Percentiles rank a stretch among this genome's conserved stretches.
These are phyloP conservation scores for Canavalia gladiata DNA, from an alignment of 306 rosid genomes.

Conservation along the genomic window DNA sequence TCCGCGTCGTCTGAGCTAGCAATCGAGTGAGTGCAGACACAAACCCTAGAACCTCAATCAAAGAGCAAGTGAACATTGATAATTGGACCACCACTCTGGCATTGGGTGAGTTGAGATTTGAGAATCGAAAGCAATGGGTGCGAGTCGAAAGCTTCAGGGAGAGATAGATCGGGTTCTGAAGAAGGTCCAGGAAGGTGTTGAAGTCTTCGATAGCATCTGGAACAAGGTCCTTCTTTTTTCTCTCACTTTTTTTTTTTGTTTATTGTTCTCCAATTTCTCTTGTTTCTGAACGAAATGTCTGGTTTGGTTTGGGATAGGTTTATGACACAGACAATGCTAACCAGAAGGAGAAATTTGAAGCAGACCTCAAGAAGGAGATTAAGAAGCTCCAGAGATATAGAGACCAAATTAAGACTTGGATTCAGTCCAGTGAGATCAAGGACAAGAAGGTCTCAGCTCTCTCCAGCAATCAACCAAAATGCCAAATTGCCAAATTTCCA, in stretches of 20 bases:
- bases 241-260: neutral
- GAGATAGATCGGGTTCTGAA: conserved; percentile 98
- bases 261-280: neutral
- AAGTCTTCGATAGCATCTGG: conserved; percentile 96
- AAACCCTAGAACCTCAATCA: conserved; percentile 44
- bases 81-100: neutral
- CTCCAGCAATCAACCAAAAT: conserved; percentile 18
- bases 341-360: conserved; percentile 98
- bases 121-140: conserved; percentile 69
- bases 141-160: conserved; percentile 99
- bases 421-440: conserved; percentile 97
- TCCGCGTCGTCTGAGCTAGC: conserved; percentile 45
- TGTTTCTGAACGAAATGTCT: conserved; percentile 17
- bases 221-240: conserved; percentile 70
- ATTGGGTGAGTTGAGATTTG: conserved; percentile 36
- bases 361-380: conserved; percentile 98
- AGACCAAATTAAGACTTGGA: conserved; percentile 97
- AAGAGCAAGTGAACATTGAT: neutral
- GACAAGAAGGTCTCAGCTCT: conserved; percentile 77
- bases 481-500: neutral
- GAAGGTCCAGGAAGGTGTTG: conserved; percentile 99
- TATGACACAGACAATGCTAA: conserved; percentile 97
- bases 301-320: conserved; percentile 60
- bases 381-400: conserved; percentile 96
- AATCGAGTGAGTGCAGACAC: conserved; percentile 39